These are phyloP conservation scores for Neopestalotiopsis rosae DNA, from an alignment of 2,329 filamentous ascomycete species.

Conservation along the genomic window DNA sequence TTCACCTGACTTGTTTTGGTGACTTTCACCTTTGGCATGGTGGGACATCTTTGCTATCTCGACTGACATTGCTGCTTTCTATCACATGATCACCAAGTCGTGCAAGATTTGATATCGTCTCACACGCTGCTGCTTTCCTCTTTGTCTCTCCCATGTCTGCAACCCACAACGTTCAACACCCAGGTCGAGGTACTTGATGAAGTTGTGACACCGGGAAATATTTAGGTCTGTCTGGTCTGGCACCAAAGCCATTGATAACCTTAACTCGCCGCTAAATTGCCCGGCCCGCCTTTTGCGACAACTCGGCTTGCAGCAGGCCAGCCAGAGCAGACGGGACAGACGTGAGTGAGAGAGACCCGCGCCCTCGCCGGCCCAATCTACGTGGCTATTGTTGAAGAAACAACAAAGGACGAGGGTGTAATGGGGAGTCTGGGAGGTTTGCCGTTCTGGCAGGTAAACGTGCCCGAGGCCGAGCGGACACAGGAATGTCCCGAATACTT, in stretches of 20 bases:
- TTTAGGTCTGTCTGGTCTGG: constrained; percentile 1
- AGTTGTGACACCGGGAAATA: neutral
- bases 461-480: constrained; percentile 67
- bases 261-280: neutral
- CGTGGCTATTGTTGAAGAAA: too few species aligned
- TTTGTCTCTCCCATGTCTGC: neutral
- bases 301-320: constrained; percentile 1
- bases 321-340: too few species aligned
- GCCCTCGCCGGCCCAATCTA: too few species aligned
- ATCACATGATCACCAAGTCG: neutral
- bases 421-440: constrained; percentile 45
- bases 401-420: too few species aligned
- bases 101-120: neutral
- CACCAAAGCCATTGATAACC: neutral
- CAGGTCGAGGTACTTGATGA: constrained; percentile 1
- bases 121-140: neutral
- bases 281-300: neutral
- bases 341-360: too few species aligned
- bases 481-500: constrained; percentile 76
- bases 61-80: neutral
- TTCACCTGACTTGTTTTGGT: neutral
- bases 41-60: neutral
- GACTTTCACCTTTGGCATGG: neutral
- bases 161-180: neutral
- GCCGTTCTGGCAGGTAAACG: constrained; percentile 86